Evolutionary conservation across 495 filamentous ascomycete genomes (phyloP), one percentile per base, ranked within the genome.

Genomic region (Xylaria cubensis): DNA sequence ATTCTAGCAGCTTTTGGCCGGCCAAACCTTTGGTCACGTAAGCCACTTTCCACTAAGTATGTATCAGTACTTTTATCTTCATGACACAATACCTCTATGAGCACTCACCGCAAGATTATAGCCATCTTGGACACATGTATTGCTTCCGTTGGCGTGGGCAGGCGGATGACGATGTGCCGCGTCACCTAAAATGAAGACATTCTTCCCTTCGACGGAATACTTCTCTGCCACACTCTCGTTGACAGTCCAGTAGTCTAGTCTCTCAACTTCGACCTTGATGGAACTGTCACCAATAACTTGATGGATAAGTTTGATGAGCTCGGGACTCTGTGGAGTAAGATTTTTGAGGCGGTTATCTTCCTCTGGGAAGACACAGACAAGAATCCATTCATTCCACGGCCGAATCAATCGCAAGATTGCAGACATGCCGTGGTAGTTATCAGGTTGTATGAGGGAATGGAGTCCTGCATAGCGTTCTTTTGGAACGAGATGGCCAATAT

Each of bases 361-460:
- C 0, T 81, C 82, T 34, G 76, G 75, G 0, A 85, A 81, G 17
- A 86, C 80, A n/a, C 85, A 73, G 69, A 88, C 86, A 58, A 88
- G 84, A 76, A 89, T 82, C 87, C 87, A 87, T 74, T 88, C 82
- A 74, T 86, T 72, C 87, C 86, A 89, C 1, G 86, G 83, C 76
- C 86, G 87, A 3, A 89, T 84, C 85, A 89, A 86, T 29, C 87
- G 75, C 5, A 82, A 73, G 59, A 86, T 81, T 17, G 74, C 71
- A 17, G 76, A 75, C 82, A 84, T 85, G 0, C 80, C 84, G 73
- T 80, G 86, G 0, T 73, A 73, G 4, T 81, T 82, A 29, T 88
- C 85, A 1, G 86, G 86, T 62, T 83, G 80, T 66, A 88, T 77
- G 42, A 87, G 78, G 82, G 84, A 87, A 69, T 89, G 87, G 1